Conservation (phyloP, 352 stramenopile genomes). For the Phytophthora citrophthora region DNA sequence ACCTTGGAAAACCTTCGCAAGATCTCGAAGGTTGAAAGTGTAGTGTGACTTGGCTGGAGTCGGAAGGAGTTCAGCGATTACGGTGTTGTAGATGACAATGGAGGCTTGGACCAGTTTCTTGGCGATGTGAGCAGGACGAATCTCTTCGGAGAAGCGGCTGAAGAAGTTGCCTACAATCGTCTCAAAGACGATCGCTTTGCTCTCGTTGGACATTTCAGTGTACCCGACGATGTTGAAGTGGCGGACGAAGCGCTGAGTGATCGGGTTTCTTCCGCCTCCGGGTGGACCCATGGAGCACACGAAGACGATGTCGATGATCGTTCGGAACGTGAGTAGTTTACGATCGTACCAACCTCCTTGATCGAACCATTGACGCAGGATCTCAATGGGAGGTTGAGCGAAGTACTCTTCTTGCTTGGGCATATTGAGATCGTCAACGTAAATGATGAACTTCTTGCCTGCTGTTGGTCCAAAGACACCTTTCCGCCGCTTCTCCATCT, state of each 20-base stretch:
- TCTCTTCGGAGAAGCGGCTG: conserved; percentile 69
- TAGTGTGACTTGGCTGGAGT: conserved; percentile 89
- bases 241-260: conserved; percentile 78
- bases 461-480: conserved; percentile 92
- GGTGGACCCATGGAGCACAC: conserved; percentile 86
- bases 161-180: conserved; percentile 84
- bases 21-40: conserved; percentile 90
- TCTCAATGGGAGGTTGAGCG: conserved; percentile 95
- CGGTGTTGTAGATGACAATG: conserved; percentile 87
- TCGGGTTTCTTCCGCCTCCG: conserved; percentile 78
- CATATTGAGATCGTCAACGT: conserved; percentile 97
- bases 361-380: conserved; percentile 95
- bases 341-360: conserved; percentile 95
- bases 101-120: conserved; percentile 71
- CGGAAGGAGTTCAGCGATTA: conserved; percentile 80
- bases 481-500: conserved; percentile 94
- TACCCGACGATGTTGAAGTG: conserved; percentile 91
- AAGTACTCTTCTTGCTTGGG: conserved; percentile 94
- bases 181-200: conserved; percentile 84
- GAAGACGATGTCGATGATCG: conserved; percentile 91
- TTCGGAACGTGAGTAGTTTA: conserved; percentile 92
- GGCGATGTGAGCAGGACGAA: conserved; percentile 60
- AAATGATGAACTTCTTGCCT: conserved; percentile 93
- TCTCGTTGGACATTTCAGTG: conserved; percentile 85
- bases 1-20: conserved; percentile 89